Base-by-base conservation (phyloP, 192 early-diverging fungal genomes). In the Coemansia biformis region DNA sequence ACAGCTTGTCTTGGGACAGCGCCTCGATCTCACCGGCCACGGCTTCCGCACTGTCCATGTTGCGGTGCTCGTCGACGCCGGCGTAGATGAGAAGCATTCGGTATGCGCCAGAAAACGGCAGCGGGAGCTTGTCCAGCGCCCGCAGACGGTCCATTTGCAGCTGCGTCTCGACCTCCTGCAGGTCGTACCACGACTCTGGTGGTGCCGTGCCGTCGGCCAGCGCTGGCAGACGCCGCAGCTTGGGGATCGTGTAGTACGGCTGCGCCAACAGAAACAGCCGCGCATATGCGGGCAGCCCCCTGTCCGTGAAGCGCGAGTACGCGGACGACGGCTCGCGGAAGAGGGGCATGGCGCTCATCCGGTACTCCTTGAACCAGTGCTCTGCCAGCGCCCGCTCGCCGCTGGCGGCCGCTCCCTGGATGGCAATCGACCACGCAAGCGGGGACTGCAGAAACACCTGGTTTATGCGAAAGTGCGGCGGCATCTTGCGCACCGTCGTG, bases 331-430 rank as follows among this genome's bases (percentile, higher is more conserved):
- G 53, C 14, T 64, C 61, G 35, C 68, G 68, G 52, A 72, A 64
- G 14, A 64, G 15, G 5, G 68, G 53, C 68, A 72, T 72, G 5
- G 61, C 61, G 36, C 61, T 64, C 68, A 72, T 72, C 10, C 68
- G 68, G 43, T 72, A 72, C 45, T 64, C 61, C 19, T 48, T 64
- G 14, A 72, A 60, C 68, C 68, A 72, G 37, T 53, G 46, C 32
- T 64, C 54, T 0, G 68, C 57, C 34, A 72, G 41, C 5, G 43
- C 34, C 11, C 36, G 26, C n/a, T 59, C 57, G 16, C 54, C 46
- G 17, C 51, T 51, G 13, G 37, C 35, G 3, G 34, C 23, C 3
- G 68, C 68, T 22, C 44, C 53, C 10, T 43, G 35, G 24, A 72
- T 72, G 13, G 59, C 68, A 16, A 52, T 50, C 0, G 38, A 35